Evolutionary conservation across 805 yeast genomes (phyloP), one percentile per base, ranked within the genome.

Genomic region (Starmerella scarabaei): DNA sequence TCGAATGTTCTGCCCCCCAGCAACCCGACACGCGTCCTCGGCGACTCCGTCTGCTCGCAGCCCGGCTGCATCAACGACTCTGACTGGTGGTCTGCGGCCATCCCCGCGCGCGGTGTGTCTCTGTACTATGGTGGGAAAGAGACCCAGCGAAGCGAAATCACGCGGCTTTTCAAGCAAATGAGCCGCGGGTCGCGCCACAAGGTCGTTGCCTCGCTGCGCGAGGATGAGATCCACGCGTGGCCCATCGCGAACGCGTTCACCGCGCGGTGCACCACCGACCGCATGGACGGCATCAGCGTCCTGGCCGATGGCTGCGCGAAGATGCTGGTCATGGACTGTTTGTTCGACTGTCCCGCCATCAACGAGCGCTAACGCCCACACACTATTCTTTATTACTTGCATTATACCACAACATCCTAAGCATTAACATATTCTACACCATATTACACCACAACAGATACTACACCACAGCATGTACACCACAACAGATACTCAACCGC

Each of bases 91-190:
- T 41, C 50, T 12, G 45, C 50, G 4, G 63, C 69, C 2, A 50
- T 66, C 21, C 75, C 75, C 0, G 48, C 46, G 8, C 49, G 50
- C 9, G 76, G 76, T 0, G 43, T 63, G 9, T 50, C 66, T 7
- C 37, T 71, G 4, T 53, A 60, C 16, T 68, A 63, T 53, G 76
- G 77, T 1, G 53, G 54, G 4, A 60, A 62, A 21, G 76, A 72
- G 48, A 51, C 57, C 14, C 50, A 63, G 30, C 54, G 59, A n/a
- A 42, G 48, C 1, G 68, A 68, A 30, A 60, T 68, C 21, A 60
- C 57, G 36, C 52, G 54, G 26, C 55, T 69, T 36, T 53, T 57
- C 11, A 36, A 43, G 11, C 47, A 65, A 31, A 40, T 49, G 16
- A 36, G 43, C 16, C 51, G 33, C 11, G 19, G 53, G 18, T 62